Percentiles rank a stretch among this genome's conserved stretches.
Evolutionary conservation across 257 asterid genomes (phyloP).

Genomic region (Nicotiana undulata): DNA sequence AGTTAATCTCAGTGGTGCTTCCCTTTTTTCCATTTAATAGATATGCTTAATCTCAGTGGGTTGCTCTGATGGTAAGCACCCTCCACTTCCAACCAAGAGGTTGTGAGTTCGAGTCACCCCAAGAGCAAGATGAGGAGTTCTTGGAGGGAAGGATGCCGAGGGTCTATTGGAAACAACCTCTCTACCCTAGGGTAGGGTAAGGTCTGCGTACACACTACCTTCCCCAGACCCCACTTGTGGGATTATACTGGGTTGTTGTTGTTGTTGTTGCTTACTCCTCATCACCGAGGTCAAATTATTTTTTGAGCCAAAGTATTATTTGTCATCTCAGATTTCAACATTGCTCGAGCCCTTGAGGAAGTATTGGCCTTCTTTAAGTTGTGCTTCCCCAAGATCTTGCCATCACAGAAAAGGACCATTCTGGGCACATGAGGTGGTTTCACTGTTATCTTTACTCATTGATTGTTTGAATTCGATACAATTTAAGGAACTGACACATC

Average conservation of each 20-base stretch:
- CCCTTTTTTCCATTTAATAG: neutral
- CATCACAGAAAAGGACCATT: conserved; percentile 71
- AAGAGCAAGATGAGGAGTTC: too few relatives aligned
- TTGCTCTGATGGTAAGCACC: too few relatives aligned
- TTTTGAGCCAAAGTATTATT: neutral
- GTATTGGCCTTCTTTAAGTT: conserved; percentile 82
- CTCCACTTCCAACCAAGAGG: too few relatives aligned
- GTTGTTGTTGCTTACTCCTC: too few relatives aligned
- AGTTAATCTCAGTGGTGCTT: neutral
- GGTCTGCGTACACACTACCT: too few relatives aligned
- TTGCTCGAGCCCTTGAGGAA: conserved; percentile 43
- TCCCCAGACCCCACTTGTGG: too few relatives aligned
- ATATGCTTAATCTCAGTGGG: too few relatives aligned
- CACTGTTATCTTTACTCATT: neutral
- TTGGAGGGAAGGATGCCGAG: too few relatives aligned
- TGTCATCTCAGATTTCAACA: conserved; percentile 42
- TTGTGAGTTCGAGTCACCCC: too few relatives aligned
- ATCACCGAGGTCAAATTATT: neutral
- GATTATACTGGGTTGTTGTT: too few relatives aligned
- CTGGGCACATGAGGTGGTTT: conserved; percentile 93
- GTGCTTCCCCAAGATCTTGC: conserved; percentile 59
- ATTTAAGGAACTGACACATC: conserved; percentile 31
- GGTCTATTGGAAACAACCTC: too few relatives aligned
- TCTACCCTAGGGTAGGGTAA: too few relatives aligned
- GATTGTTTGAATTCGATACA: conserved; percentile 9